phyloP scores from a whole-genome alignment of 129 eudicot genomes.

The Pittosporum tobira region DNA sequence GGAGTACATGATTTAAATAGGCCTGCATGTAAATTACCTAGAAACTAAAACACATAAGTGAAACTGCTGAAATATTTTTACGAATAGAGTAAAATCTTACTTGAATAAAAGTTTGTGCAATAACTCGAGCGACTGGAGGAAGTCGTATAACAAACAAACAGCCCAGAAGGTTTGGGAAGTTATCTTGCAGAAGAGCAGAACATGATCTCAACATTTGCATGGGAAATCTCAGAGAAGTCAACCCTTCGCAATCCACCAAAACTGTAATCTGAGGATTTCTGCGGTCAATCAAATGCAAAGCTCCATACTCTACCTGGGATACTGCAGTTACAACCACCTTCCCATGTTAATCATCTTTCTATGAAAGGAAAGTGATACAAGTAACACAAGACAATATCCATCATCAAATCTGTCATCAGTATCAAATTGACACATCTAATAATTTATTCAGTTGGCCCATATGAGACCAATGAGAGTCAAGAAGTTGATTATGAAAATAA shows the following conservation, averaged over 20 bases:
- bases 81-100: conserved; percentile 33
- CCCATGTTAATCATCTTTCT: not conserved
- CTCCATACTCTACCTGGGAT: conserved; percentile 93
- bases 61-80: not conserved
- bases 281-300: conserved; percentile 51
- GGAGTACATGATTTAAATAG: not conserved
- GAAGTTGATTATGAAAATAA: too few relatives aligned
- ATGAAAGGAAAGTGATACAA: not conserved
- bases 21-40: not conserved
- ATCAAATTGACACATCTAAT: too few relatives aligned
- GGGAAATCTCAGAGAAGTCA: conserved; percentile 76
- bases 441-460: too few relatives aligned
- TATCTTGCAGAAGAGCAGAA: conserved; percentile 68
- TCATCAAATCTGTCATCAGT: too few relatives aligned
- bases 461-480: too few relatives aligned
- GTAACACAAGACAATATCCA: not conserved
- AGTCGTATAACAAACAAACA: conserved; percentile 66
- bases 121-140: conserved; percentile 81
- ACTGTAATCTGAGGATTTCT: conserved; percentile 67
- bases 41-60: too few relatives aligned
- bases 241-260: conserved; percentile 84
- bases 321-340: conserved; percentile 42
- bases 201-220: conserved; percentile 83
- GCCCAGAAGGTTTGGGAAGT: conserved; percentile 76
- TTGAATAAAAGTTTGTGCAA: conserved; percentile 80